Evolutionary conservation across 805 yeast genomes (phyloP).

Genomic region (Deakozyma indianensis): DNA sequence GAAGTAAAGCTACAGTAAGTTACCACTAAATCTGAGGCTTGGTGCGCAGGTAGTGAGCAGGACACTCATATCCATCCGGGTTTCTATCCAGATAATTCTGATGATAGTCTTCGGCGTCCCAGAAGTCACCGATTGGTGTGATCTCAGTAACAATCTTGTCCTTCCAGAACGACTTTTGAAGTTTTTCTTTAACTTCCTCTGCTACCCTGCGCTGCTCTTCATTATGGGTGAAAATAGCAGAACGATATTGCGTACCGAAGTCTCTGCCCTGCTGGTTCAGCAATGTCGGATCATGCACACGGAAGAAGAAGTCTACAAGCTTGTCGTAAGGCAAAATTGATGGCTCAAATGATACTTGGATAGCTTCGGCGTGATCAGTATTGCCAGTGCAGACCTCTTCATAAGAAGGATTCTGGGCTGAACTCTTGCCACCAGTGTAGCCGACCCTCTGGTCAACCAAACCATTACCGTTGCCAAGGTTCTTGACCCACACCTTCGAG

Average conservation of each 20-base stretch:
- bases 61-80: conserved; percentile 82
- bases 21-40: conserved; percentile 27
- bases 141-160: conserved; percentile 53
- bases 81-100: conserved; percentile 68
- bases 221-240: conserved; percentile 56
- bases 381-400: conserved; percentile 58
- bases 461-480: conserved; percentile 44
- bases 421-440: conserved; percentile 60
- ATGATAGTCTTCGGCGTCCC: conserved; percentile 95
- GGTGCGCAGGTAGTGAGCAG: conserved; percentile 70
- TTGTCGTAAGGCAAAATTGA: conserved; percentile 39
- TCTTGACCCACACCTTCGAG: conserved; percentile 67
- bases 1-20: no score
- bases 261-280: conserved; percentile 77
- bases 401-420: conserved; percentile 39
- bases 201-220: conserved; percentile 36
- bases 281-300: conserved; percentile 91
- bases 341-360: conserved; percentile 78
- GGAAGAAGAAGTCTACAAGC: conserved; percentile 69
- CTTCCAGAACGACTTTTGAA: conserved; percentile 69
- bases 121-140: conserved; percentile 53
- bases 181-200: conserved; percentile 29
- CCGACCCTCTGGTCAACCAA: conserved; percentile 75
- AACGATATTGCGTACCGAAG: conserved; percentile 77
- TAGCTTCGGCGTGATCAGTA: conserved; percentile 72